A percentile compares a stretch with the other conserved stretches of the same genome.
Conservation (phyloP, 2,329 filamentous ascomycete species). For the Didymella segeticola region DNA sequence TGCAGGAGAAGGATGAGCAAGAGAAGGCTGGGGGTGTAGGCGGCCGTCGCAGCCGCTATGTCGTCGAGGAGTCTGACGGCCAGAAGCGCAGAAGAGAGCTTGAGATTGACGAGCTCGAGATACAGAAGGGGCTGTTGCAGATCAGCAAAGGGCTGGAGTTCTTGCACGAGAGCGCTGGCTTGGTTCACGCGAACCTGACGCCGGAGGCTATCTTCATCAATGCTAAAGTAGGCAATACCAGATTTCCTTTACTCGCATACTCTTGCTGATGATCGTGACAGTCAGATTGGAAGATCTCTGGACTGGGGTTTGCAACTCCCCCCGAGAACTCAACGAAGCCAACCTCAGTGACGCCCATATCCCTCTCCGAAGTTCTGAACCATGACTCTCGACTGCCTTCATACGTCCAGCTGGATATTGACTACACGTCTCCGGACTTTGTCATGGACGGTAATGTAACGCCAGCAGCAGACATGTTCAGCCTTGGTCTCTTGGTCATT, state of each 20-base stretch:
- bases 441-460: conserved; percentile 89
- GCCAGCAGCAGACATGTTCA: conserved; percentile 88
- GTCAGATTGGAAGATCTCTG: conserved; percentile 98
- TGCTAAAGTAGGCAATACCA: conserved; percentile 70
- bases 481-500: conserved; percentile 84
- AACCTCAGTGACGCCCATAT: conserved; percentile 79
- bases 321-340: conserved; percentile 76
- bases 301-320: conserved; percentile 87
- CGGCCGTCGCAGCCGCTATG: conserved; percentile 77
- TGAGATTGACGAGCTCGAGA: conserved; percentile 95
- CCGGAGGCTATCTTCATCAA: conserved; percentile 95
- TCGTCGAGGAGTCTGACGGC: conserved; percentile 80
- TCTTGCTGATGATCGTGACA: conserved; percentile 50
- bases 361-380: conserved; percentile 82
- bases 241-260: conserved; percentile 10
- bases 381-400: conserved; percentile 83
- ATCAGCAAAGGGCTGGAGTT: conserved; percentile 95
- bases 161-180: conserved; percentile 88
- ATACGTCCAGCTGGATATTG: conserved; percentile 85
- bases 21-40: conserved; percentile 73
- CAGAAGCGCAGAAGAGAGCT: conserved; percentile 75
- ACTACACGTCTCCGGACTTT: conserved; percentile 95
- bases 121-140: conserved; percentile 94
- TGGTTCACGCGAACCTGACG: conserved; percentile 93
- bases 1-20: conserved; percentile 89